phyloP scores from a whole-genome alignment of 1,284 basidiomycete species.

The Caloboletus inedulis region DNA sequence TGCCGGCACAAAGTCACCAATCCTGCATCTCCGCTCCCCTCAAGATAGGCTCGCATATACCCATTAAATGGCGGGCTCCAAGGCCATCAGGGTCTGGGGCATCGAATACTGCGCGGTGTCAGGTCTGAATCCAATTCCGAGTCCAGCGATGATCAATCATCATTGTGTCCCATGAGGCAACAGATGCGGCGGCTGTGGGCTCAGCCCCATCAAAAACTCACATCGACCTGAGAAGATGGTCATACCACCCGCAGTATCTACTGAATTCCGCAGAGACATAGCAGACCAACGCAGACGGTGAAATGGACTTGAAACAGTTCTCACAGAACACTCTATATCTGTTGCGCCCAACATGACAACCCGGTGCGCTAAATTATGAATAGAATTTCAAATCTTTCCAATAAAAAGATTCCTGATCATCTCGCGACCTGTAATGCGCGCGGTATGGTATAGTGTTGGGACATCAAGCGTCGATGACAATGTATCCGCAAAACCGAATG shows the following conservation, averaged over 20 bases:
- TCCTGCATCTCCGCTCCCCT: no score
- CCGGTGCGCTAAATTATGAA: not conserved
- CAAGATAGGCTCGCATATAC: not conserved
- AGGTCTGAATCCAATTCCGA: not conserved
- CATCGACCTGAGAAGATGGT: not conserved
- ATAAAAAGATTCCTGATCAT: conserved; percentile 79
- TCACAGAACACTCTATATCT: conserved; percentile 1
- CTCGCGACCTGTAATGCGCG: conserved; percentile 77
- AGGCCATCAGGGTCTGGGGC: conserved; percentile 13
- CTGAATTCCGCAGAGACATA: not conserved
- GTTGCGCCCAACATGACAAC: not conserved
- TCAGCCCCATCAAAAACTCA: not conserved
- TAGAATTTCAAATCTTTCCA: conserved; percentile 70
- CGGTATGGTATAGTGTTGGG: conserved; percentile 78
- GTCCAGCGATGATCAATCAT: conserved; percentile 1
- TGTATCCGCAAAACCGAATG: conserved; percentile 88
- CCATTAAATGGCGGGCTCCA: not conserved
- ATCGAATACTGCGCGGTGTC: not conserved
- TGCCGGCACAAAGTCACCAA: not conserved
- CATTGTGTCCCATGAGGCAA: conserved; percentile 5
- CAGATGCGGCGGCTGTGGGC: not conserved
- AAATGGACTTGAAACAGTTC: not conserved
- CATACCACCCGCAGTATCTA: not conserved
- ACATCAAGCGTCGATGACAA: conserved; percentile 89
- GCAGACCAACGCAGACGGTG: not conserved